Evolutionary conservation across 495 filamentous ascomycete species (phyloP), one percentile per base, ranked within the genome.

Genomic region (Friedmanniomyces simplex): DNA sequence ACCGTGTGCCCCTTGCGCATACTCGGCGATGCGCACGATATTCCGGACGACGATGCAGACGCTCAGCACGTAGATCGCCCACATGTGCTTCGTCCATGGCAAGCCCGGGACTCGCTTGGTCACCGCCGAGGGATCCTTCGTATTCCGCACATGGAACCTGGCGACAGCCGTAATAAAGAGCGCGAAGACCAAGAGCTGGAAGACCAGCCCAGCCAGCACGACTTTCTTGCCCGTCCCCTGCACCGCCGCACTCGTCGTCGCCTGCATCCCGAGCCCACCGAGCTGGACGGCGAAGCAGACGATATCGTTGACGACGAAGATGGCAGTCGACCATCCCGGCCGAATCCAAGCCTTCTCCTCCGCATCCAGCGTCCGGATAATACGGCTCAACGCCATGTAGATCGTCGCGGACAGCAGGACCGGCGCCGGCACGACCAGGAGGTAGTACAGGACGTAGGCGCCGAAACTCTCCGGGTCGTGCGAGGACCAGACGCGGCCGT

Each of bases 281-380:
- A 67, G 52, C 50, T 79, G 74, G 5, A 71, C 53, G 20, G 72
- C 51, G 61, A 77, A 75, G 22, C 65, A 71, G 22, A 73, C 49
- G 0, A 78, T 67, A 58, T 78, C 76, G 52, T 73, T 70, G 11
- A 47, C n/a, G 18, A 80, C 73, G 60, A 76, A 78, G 36, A 71
- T 57, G 41, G 65, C 70, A 0, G 75, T 76, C 36, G 77, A 57
- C 59, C 72, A 69, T 20, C 57, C 65, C 18, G 52, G 49, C 7
- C 61, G 64, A 48, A 79, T 68, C 10, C 72, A 54, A 12, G 67
- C 59, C 54, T 69, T 68, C 0, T 55, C 5, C 26, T 78, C 76
- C 16, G 72, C 79, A 14, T 76, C 61, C 1, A 78, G 69, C 30
- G 73, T 64, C 0, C 58, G 61, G 50, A 71, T 72, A 50, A 75